A percentile compares a stretch with the other conserved stretches of the same genome.
These are phyloP conservation scores for Heliamphora pulchella DNA, from an alignment of 179 eudicot species.

Conservation along the genomic window DNA sequence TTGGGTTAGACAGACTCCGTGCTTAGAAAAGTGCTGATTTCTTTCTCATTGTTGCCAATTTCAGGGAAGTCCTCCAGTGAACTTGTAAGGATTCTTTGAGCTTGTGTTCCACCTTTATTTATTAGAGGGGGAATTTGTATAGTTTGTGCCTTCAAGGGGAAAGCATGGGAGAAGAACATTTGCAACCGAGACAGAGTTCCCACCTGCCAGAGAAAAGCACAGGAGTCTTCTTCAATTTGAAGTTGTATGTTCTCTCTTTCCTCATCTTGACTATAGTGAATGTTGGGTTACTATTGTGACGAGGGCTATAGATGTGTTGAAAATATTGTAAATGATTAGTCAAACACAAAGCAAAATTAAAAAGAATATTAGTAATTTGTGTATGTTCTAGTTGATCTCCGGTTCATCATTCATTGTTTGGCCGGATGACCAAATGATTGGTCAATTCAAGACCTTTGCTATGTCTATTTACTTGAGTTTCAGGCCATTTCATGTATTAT, in stretches of 20 bases:
- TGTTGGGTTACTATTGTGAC: not conserved
- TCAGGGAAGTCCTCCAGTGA: constrained; percentile 60
- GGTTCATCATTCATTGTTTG: not conserved
- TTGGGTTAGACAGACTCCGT: not conserved
- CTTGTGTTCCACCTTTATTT: not conserved
- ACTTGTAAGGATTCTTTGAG: constrained; percentile 26
- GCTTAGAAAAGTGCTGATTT: not conserved
- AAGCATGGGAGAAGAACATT: not conserved
- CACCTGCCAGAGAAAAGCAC: not conserved
- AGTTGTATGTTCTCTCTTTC: constrained; percentile 12
- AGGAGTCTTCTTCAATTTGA: not conserved
- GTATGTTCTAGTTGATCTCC: not conserved
- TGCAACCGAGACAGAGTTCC: not conserved
- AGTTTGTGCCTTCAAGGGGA: not conserved
- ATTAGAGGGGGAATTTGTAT: not conserved
- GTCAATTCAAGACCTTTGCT: not conserved
- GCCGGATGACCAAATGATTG: not conserved
- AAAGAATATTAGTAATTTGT: not conserved
- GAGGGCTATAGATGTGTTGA: not conserved
- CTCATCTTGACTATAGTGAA: not conserved
- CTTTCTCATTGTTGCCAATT: constrained; percentile 5
- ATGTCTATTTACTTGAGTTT: not conserved
- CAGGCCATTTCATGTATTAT: not conserved
- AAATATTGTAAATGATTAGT: constrained; percentile 15
- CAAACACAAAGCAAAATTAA: not conserved